Evolutionary conservation across 1,139 yeast species (phyloP), one percentile per base, ranked within the genome.

Genomic region (Blastobotrys apis): DNA sequence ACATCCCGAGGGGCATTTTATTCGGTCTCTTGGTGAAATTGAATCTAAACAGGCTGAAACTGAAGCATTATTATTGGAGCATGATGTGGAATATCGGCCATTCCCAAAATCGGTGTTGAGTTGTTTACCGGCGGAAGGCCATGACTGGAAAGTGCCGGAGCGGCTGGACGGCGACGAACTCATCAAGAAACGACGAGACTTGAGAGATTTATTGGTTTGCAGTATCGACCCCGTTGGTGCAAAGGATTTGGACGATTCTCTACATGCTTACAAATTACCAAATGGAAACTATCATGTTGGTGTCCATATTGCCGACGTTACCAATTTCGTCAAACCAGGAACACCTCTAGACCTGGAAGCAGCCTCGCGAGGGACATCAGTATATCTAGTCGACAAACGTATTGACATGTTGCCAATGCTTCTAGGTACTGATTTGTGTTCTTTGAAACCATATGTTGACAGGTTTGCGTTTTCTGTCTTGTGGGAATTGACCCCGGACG

Each of bases 161-260:
- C 66, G 74, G 46, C 63, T 78, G 45, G 67, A 74, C 39, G 34
- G 37, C 3, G 75, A 70, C 38, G 68, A 65, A 2, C 53, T 49
- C 33, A 53, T 63, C 29, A 57, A 53, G 35, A 53, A 70, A 26
- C 79, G 99, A 63, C 76, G 71, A 45, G 99, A 94, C 65, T 72
- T 90, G 50, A 78, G 98, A 60, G 94, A 92, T 56, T 79, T 87
- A 56, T 71, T 87, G 38, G 88, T 94, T 33, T 94, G 99, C 64
- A 84, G 95, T 32, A 94, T 94, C 54, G 99, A 94, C 73, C 99
- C 99, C 12, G 97, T 97, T 2, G 83, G 84, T 36, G 92, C 98
- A 79, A 97, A 90, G 54, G 99, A 94, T 77, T 94, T 94, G 57
- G 99, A 94, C 71, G 99, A 94, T 70, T 98, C 99, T 1, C 71